Evolutionary conservation across 2,329 filamentous ascomycete species (phyloP).

Genomic region (Alternaria sp.): DNA sequence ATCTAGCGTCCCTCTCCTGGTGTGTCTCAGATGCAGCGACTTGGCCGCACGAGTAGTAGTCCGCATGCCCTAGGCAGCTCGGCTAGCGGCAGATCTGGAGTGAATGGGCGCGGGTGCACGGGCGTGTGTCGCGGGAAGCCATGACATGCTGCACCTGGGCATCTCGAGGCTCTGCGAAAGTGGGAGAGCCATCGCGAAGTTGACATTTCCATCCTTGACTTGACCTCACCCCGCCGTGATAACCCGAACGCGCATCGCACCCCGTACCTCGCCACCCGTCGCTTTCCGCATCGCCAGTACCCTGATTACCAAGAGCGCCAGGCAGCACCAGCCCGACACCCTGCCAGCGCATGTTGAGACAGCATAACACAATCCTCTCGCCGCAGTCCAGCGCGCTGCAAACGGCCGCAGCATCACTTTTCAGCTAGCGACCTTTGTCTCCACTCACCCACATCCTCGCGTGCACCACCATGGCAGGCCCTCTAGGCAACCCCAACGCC

Average conservation of each 20-base stretch:
- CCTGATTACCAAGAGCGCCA: conserved; percentile 5
- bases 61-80: conserved; percentile 12
- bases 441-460: not conserved
- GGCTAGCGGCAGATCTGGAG: conserved; percentile 17
- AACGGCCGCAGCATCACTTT: not conserved
- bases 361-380: not conserved
- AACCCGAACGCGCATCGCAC: not conserved
- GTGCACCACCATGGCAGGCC: conserved; percentile 41
- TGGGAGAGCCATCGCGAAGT: not conserved
- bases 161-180: conserved; percentile 5
- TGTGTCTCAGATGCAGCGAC: conserved; percentile 10
- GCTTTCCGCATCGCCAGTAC: not conserved
- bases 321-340: conserved; percentile 19
- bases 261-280: not conserved
- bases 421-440: not conserved
- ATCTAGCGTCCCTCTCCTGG: conserved; percentile 5
- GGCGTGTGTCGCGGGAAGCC: conserved; percentile 1
- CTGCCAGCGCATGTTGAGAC: conserved; percentile 1
- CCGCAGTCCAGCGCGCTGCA: not conserved
- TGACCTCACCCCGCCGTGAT: not conserved
- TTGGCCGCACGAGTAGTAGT: conserved; percentile 12
- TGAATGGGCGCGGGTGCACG: conserved; percentile 14
- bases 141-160: not conserved
- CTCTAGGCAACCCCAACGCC: conserved; percentile 29
- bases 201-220: not conserved